Evolutionary conservation across 805 yeast species (phyloP), one percentile per base, ranked within the genome.

Genomic region (Wickerhamiella brachini): DNA sequence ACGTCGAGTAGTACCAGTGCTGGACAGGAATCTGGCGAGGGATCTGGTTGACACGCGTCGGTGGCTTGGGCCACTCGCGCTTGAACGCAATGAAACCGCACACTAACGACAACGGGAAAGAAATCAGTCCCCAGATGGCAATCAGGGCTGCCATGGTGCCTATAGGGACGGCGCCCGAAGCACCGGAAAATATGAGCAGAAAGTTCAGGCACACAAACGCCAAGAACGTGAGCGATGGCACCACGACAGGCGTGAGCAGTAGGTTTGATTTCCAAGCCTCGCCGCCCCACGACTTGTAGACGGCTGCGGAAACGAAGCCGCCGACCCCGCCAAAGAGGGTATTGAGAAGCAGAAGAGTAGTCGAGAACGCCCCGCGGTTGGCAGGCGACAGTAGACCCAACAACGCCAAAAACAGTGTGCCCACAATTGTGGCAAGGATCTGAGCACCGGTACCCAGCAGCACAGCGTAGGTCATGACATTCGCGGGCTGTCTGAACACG

Each of bases 21-120:
- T 88, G 96, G 17, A 75, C 74, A 42, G 98, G 98, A 53, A 93
- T 85, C 70, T 93, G 97, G 68, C 98, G 80, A 55, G 96, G 95
- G 58, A 93, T 90, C 70, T 90, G 97, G 67, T 88, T 90, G 18
- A 95, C 88, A 61, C 86, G 81, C 31, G 88, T 94, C 12, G 97
- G 97, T 49, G 80, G 79, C 34, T 75, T 68, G 54, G 77, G 63
- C 43, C 77, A 62, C 26, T 78, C 75, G 47, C 66, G 74, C 64
- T 79, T 87, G 59, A 83, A 75, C 2, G 93, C 90, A 48, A 84
- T 63, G 44, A 89, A 68, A 0, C 96, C 84, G n/a, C 96, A 96
- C 38, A 78, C 73, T 3, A 83, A 73, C 0, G 96, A 83, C 51
- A 89, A 72, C 31, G 98, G 98, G 37, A 87, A 75, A 15, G 95